A percentile compares a stretch with the other conserved stretches of the same genome.
Conservation (phyloP, 495 filamentous ascomycete genomes). For the Podospora pseudocomata region DNA sequence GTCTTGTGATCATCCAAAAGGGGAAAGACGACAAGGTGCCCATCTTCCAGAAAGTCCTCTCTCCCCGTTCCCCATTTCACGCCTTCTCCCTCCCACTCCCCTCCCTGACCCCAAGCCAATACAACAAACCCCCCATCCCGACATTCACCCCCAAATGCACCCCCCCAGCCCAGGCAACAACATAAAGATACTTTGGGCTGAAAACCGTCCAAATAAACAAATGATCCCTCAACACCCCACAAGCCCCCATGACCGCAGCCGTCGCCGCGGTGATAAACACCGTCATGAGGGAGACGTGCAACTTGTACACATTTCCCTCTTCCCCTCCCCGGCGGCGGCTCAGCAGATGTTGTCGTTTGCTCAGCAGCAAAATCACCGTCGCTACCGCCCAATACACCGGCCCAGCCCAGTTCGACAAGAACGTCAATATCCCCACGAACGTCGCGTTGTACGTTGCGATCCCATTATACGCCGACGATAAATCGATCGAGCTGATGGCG, state of each 20-base stretch:
- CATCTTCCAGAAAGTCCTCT: not conserved
- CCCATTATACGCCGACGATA: slow-evolving; percentile 82
- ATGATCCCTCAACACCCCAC: slow-evolving; percentile 78
- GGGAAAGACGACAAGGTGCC: too few relatives aligned
- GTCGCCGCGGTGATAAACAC: slow-evolving; percentile 58
- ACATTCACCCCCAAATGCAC: slow-evolving; percentile 73
- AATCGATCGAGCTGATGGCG: slow-evolving; percentile 82
- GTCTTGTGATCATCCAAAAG: not conserved
- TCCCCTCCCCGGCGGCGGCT: not conserved
- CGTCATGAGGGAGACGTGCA: slow-evolving; percentile 60
- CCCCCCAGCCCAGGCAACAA: slow-evolving; percentile 78
- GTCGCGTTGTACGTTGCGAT: slow-evolving; percentile 63
- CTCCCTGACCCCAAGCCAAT: slow-evolving; percentile 42
- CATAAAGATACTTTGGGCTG: slow-evolving; percentile 92
- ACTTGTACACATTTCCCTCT: slow-evolving; percentile 27
- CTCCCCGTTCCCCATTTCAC: not conserved
- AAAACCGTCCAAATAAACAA: slow-evolving; percentile 99
- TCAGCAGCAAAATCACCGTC: slow-evolving; percentile 52
- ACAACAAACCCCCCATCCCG: slow-evolving; percentile 53
- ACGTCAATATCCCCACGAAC: slow-evolving; percentile 74
- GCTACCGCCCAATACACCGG: slow-evolving; percentile 80
- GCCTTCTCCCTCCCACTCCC: not conserved
- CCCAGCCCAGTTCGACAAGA: slow-evolving; percentile 86
- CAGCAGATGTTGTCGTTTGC: slow-evolving; percentile 14
- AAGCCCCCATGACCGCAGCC: slow-evolving; percentile 80